Base-by-base conservation (phyloP, 192 early-diverging fungal genomes). In the Podila epigama region DNA sequence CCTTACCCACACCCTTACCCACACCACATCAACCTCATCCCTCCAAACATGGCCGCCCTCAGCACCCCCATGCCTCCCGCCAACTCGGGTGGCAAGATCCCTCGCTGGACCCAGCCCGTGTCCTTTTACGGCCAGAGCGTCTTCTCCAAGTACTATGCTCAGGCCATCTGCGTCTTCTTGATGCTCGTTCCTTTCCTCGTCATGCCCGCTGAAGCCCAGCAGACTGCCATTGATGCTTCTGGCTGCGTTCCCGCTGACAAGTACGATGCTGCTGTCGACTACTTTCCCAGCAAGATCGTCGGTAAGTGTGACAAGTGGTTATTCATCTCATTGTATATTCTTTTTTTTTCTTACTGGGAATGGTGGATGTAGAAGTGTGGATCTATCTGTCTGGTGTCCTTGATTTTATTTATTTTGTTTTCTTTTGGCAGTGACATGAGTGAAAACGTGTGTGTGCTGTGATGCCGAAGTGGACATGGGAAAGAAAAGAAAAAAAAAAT, bases 231-330 rank as follows among this genome's bases (percentile, higher is more conserved):
- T 41, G 52, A 54, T 31, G 40, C 50, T 20, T 51, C 44, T 22
- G 56, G 4, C 36, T 77, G 80, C 52, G 72, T 68, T 25, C 33
- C 58, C 22, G 79, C 33, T n/a, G n/a, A n/a, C n/a, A n/a, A n/a
- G 41, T 85, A 71, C 54, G 69, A 83, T 65, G 31, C 73, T 22
- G 57, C 68, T n/a, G 48, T 50, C 3, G 86, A 88, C 42, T 88
- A 88, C 61, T 86, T 88, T 48, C 72, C 83, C 20, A 57, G 53
- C 62, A 88, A 88, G 58, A 60, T 54, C 20, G 68, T 69, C 31
- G 80, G 83, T 51, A 64, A 36, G 20, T n/a, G n/a, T n/a, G n/a
- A n/a, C n/a, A 41, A 4, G 20, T 22, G 44, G 22, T 39, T 18
- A 48, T 6, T 3, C 7, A 18, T 48, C 41, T 28, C 15, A 9